Evolutionary conservation across 345 rosid genomes (phyloP).

Genomic region (Mangifera indica): DNA sequence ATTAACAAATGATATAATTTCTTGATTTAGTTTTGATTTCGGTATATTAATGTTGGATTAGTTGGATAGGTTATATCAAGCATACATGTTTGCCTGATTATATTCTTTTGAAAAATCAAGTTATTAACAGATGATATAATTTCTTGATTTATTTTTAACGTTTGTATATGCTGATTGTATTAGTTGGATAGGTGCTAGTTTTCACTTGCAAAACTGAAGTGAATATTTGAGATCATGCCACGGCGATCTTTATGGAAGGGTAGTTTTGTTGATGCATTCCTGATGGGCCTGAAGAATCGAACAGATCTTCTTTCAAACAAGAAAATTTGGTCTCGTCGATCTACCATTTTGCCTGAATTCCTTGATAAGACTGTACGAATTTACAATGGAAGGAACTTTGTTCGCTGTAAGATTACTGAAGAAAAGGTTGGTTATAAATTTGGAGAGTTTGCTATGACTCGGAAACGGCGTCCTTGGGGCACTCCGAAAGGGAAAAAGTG

Average conservation of each 20-base stretch:
- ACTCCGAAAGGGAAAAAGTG: slow-evolving; percentile 18
- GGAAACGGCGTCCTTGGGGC: slow-evolving; percentile 25
- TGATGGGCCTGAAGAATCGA: slow-evolving; percentile 37
- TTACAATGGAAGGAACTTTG: slow-evolving; percentile 46
- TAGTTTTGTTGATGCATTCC: slow-evolving; percentile 48
- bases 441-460: slow-evolving; percentile 48
- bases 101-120: neutral
- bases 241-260: slow-evolving; percentile 49
- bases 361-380: slow-evolving; percentile 38
- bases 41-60: no score
- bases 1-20: no score
- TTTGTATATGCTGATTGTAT: neutral
- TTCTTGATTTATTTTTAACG: neutral
- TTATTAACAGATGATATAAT: no score
- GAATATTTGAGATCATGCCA: slow-evolving; percentile 9
- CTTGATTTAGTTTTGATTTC: no score
- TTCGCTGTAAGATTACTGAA: slow-evolving; percentile 48
- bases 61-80: no score
- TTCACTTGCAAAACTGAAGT: neutral
- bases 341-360: slow-evolving; percentile 49
- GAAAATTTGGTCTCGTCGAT: slow-evolving; percentile 53
- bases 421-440: slow-evolving; percentile 52
- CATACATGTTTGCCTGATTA: neutral
- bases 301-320: slow-evolving; percentile 32
- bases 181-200: slow-evolving; percentile 3